Base-by-base conservation (phyloP, 805 yeast genomes). In the Scheffersomyces ergatensis region DNA sequence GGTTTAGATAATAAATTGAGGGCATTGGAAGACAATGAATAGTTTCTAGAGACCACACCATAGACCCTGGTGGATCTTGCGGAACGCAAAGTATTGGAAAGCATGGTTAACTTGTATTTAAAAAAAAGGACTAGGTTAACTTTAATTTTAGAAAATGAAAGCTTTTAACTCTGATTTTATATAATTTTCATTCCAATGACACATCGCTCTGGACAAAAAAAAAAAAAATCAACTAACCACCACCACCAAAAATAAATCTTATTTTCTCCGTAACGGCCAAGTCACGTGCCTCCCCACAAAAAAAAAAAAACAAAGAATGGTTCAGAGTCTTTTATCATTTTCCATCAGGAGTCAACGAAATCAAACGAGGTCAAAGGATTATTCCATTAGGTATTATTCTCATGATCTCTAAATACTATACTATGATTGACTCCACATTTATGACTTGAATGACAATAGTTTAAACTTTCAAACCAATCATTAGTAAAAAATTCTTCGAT, bases 21-120 rank as follows among this genome's bases (percentile, higher is more conserved):
- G 2, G 50, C 47, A 82, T 77, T 60, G 48, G 80, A 73, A 27
- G 89, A 80, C 50, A 85, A 71, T 34, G 89, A 85, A 76, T 85
- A 84, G 41, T 39, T 44, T 49, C 70, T 60, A 14, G 39, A 4
- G 13, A 37, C 17, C 14, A 47, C 21, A 19, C 30, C 23, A 3
- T 33, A 37, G 8, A 54, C 44, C 44, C 53, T 36, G 42, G 43
- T 49, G 38, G 42, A 37, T 45, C 61, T 57, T 23, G 58, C 38
- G 5, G 67, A 47, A 43, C 65, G 63, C 35, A 59, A 44, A 21
- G 60, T 48, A 20, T 53, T 49, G 20, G 67, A 57, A 43, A 61
- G 55, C 70, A 64, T 65, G 24, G 36, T 39, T 26, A 6, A 26
- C 5, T 26, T 26, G 14, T 26, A 21, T n/a, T n/a, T n/a, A n/a